Base-by-base conservation (phyloP, 116 monocot species). In the Posidonia oceanica region DNA sequence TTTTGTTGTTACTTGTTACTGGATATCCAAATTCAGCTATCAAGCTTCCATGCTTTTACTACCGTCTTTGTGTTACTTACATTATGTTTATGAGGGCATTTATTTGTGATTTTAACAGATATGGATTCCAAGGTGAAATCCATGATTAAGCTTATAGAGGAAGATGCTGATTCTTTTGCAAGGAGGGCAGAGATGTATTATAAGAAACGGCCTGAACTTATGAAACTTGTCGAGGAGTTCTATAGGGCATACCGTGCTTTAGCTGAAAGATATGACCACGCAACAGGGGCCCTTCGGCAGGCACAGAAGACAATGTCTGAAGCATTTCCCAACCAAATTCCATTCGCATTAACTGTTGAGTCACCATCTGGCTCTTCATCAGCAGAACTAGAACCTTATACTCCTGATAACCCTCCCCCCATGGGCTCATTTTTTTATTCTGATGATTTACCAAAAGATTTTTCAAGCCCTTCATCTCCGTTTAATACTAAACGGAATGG, bases 121-220 rank as follows among this genome's bases (percentile, higher is more conserved):
- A 85, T 87, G 91, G 87, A 91, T 65, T 41, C 29, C 36, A 91
- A 85, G 70, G 76, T 91, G 11, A 83, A 87, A 69, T 42, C 79
- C 61, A 91, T 85, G 87, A 81, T 91, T 68, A 87, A 85, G 70
- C 80, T 91, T 14, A 57, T 91, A 56, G 83, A 91, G 75, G 91
- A 85, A 79, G 91, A 87, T 81, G 87, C 87, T 7, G 91, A 91
- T 71, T 91, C 91, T 13, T 91, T 91, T 69, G 91, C 87, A 64
- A 78, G 76, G 59, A 84, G 80, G 68, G 87, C 91, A 53, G 91
- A 91, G 71, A 91, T 87, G 91, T 87, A 87, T 70, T 83, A 85
- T 63, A 87, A 83, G 76, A 87, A 87, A 55, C 82, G 87, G 0
- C 91, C 91, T 18, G 87, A 87, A 69, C 87, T 91, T 70, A 83